These are phyloP conservation scores for Cyberlindnera galapagoensis DNA, from an alignment of 805 yeast species.

Conservation along the genomic window DNA sequence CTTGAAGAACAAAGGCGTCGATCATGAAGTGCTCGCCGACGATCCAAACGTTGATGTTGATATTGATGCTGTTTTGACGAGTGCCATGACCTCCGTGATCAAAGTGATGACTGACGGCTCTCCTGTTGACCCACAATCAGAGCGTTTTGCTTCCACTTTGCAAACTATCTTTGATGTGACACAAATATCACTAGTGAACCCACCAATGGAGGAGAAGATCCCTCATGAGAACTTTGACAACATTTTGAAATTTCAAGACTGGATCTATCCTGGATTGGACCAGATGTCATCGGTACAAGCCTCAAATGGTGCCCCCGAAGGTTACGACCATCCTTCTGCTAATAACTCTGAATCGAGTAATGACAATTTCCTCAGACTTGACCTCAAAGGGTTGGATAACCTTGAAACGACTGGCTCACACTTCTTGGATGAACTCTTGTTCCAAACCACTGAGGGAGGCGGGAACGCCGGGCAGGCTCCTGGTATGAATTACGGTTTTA, in stretches of 20 bases:
- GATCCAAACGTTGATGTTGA: slow-evolving; percentile 14
- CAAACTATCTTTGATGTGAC: slow-evolving; percentile 17
- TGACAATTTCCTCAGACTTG: slow-evolving; percentile 17
- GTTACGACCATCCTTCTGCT: too few species aligned
- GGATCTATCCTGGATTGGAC: slow-evolving; percentile 19
- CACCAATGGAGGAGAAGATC: slow-evolving; percentile 5
- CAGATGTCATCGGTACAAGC: too few species aligned
- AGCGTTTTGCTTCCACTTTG: slow-evolving; percentile 13
- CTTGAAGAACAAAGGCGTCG: slow-evolving; percentile 13
- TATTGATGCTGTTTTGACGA: slow-evolving; percentile 11
- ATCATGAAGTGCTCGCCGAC: slow-evolving; percentile 13
- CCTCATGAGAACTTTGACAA: slow-evolving; percentile 17
- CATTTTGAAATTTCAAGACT: slow-evolving; percentile 21
- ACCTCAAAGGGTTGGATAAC: slow-evolving; percentile 13
- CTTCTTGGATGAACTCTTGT: slow-evolving; percentile 20
- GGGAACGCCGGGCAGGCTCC: neutral
- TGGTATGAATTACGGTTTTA: neutral
- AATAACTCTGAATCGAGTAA: neutral
- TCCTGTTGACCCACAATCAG: slow-evolving; percentile 15
- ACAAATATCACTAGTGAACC: slow-evolving; percentile 3
- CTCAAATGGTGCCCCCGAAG: too few species aligned
- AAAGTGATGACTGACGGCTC: slow-evolving; percentile 16
- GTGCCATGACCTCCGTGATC: slow-evolving; percentile 19
- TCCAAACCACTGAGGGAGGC: slow-evolving; percentile 12
- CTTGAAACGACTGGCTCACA: slow-evolving; percentile 12